Conservation (phyloP, 192 early-diverging fungal genomes). For the Umbelopsis sp. region DNA sequence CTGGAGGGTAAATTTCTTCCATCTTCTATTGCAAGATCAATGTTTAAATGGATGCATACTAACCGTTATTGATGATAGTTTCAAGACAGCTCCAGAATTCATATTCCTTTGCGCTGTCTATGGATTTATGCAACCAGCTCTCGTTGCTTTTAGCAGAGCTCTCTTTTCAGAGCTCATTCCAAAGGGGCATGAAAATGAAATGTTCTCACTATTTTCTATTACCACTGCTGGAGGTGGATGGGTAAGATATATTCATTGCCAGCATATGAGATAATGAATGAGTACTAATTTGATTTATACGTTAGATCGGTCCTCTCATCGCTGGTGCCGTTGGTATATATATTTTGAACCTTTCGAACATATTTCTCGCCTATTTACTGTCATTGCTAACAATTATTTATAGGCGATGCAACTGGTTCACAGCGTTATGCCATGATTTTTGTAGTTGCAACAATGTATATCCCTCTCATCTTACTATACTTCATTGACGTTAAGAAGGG, state of each 20-base stretch:
- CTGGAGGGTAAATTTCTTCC: conserved; percentile 4
- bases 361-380: neutral
- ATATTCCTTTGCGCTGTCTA: conserved; percentile 48
- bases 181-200: conserved; percentile 60
- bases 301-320: neutral
- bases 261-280: neutral
- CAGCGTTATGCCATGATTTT: conserved; percentile 1
- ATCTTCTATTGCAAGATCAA: no score
- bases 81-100: conserved; percentile 48
- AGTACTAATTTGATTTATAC: neutral
- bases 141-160: conserved; percentile 41
- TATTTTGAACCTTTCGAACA: neutral
- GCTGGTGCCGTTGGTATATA: neutral
- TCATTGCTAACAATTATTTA: no score
- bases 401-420: neutral
- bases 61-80: conserved; percentile 28
- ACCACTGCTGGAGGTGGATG: conserved; percentile 33
- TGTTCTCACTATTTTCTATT: conserved; percentile 63
- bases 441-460: neutral
- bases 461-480: neutral
- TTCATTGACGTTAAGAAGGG: neutral
- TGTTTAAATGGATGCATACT: neutral
- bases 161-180: conserved; percentile 63
- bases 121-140: conserved; percentile 50
- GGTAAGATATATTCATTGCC: neutral